These are phyloP conservation scores for Capniomyces stellatus DNA, from an alignment of 371 early-diverging fungal genomes.

Conservation along the genomic window DNA sequence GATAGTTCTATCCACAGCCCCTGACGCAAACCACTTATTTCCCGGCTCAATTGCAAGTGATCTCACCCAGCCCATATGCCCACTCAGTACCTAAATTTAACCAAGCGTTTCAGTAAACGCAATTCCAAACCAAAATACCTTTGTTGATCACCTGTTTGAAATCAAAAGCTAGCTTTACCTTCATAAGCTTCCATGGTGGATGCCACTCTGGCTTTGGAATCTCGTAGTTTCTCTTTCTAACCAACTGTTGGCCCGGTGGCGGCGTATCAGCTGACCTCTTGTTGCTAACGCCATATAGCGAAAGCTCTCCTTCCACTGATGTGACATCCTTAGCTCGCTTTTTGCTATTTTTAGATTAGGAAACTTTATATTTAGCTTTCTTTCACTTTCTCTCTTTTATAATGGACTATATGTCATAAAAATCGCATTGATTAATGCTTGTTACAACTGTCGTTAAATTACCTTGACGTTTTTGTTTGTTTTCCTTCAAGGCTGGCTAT, in stretches of 20 bases:
- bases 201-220: conserved; percentile 61
- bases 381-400: too few relatives aligned
- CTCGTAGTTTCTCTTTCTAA: conserved; percentile 18
- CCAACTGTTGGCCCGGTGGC: conserved; percentile 22
- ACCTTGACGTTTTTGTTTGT: conserved; percentile 1
- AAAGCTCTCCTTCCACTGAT: too few relatives aligned
- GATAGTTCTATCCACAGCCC: conserved; percentile 89
- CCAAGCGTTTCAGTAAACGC: neutral
- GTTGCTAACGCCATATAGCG: too few relatives aligned
- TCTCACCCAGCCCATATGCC: conserved; percentile 95
- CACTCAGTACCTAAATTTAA: conserved; percentile 53
- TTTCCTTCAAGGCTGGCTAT: neutral
- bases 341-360: neutral
- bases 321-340: neutral
- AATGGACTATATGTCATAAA: too few relatives aligned
- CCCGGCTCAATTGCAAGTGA: conserved; percentile 80
- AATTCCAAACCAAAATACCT: neutral
- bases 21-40: conserved; percentile 95
- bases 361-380: too few relatives aligned
- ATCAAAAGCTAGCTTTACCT: conserved; percentile 24
- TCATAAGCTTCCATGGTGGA: conserved; percentile 97
- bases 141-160: neutral
- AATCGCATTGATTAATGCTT: too few relatives aligned
- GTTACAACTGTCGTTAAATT: too few relatives aligned
- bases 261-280: too few relatives aligned